Evolutionary conservation across 1,284 basidiomycete genomes (phyloP).

Genomic region (Cutaneotrichosporon curvatum): DNA sequence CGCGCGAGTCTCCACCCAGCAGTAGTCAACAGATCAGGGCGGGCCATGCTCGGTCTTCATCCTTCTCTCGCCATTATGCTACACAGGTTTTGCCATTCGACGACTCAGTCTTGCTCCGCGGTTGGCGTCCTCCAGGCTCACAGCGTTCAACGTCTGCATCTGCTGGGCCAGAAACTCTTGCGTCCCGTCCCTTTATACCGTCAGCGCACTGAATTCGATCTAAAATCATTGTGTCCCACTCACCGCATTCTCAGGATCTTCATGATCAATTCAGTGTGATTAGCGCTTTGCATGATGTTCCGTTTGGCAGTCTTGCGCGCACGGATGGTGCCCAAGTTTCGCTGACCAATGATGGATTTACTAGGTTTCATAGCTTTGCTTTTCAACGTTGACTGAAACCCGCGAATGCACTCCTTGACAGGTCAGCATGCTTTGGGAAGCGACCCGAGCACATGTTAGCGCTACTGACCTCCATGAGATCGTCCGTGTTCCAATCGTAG

Average conservation of each 20-base stretch:
- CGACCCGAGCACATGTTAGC: not conserved
- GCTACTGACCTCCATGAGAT: slow-evolving; percentile 66
- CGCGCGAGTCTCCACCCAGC: too few species aligned
- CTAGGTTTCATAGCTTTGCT: slow-evolving; percentile 71
- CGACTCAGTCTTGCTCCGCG: not conserved
- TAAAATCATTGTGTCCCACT: slow-evolving; percentile 32
- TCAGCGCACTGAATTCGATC: not conserved
- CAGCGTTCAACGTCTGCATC: slow-evolving; percentile 46
- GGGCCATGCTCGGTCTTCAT: too few species aligned
- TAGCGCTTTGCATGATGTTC: slow-evolving; percentile 58
- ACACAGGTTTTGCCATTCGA: too few species aligned
- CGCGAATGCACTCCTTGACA: slow-evolving; percentile 71
- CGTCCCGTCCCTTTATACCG: slow-evolving; percentile 58
- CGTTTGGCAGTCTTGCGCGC: slow-evolving; percentile 89
- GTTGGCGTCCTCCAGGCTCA: slow-evolving; percentile 21
- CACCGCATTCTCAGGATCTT: slow-evolving; percentile 88
- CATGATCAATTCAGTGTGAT: slow-evolving; percentile 77
- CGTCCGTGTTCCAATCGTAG: slow-evolving; percentile 91
- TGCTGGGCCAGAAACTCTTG: slow-evolving; percentile 86
- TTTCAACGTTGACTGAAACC: slow-evolving; percentile 65
- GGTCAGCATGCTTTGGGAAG: slow-evolving; percentile 3
- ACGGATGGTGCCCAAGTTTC: slow-evolving; percentile 91
- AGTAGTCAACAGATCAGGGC: too few species aligned
- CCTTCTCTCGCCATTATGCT: too few species aligned
- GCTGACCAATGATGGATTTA: slow-evolving; percentile 77